Percentiles rank a stretch among this genome's conserved stretches.
Evolutionary conservation across 2,329 filamentous ascomycete species (phyloP).

Genomic region (Ceratocystiopsis sp.): DNA sequence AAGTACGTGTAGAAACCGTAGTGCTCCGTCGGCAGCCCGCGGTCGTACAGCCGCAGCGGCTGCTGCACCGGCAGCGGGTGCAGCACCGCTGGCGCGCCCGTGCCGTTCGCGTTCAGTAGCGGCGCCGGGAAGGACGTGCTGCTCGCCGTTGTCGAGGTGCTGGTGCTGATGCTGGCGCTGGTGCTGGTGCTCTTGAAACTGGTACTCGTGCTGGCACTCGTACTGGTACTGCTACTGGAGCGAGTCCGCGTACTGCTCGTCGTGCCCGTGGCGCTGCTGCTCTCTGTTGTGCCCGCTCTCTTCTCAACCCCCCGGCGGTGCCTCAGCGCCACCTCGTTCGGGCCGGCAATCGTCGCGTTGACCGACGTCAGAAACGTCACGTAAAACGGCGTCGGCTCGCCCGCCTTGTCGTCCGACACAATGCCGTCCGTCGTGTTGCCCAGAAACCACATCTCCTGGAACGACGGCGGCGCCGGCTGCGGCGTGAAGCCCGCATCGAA

Average conservation of each 20-base stretch:
- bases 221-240: slow-evolving; percentile 1
- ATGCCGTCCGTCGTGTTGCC: slow-evolving; percentile 73
- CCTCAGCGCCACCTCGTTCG: slow-evolving; percentile 11
- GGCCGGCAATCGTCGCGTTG: slow-evolving; percentile 16
- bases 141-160: slow-evolving; percentile 7
- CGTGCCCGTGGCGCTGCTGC: neutral
- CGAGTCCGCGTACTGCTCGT: neutral
- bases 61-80: slow-evolving; percentile 57
- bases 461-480: slow-evolving; percentile 38
- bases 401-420: slow-evolving; percentile 48
- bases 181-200: slow-evolving; percentile 1
- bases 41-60: slow-evolving; percentile 71
- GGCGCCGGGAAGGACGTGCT: slow-evolving; percentile 43
- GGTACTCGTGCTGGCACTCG: slow-evolving; percentile 5
- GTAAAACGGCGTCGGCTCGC: slow-evolving; percentile 79
- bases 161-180: slow-evolving; percentile 6
- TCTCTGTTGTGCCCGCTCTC: neutral
- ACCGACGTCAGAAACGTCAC: slow-evolving; percentile 49
- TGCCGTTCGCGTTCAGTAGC: slow-evolving; percentile 46
- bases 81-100: slow-evolving; percentile 52
- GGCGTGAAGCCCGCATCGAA: slow-evolving; percentile 24
- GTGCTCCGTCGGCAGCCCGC: slow-evolving; percentile 63
- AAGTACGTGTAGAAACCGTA: slow-evolving; percentile 93
- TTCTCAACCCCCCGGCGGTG: neutral
- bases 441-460: slow-evolving; percentile 61